These are phyloP conservation scores for Alternaria rosae DNA, from an alignment of 2,329 filamentous ascomycete genomes.

Conservation along the genomic window DNA sequence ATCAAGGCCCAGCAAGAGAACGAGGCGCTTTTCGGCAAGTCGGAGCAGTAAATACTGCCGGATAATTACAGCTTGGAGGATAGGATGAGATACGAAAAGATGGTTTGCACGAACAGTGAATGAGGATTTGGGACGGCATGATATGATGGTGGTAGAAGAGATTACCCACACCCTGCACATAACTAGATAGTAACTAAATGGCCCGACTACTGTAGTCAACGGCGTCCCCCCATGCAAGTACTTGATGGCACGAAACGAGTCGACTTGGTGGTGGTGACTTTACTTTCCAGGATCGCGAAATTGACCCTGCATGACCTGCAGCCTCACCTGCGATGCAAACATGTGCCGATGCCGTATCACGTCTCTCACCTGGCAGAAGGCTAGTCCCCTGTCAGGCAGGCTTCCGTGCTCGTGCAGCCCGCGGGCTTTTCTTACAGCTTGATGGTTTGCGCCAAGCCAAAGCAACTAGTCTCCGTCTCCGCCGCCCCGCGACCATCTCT, in stretches of 20 bases:
- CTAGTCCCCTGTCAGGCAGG: constrained; percentile 8
- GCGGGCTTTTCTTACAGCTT: constrained; percentile 10
- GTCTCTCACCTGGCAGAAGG: not conserved
- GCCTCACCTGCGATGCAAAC: not conserved
- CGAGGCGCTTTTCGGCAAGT: constrained; percentile 75
- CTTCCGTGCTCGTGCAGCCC: constrained; percentile 7
- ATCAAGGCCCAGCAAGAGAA: constrained; percentile 97
- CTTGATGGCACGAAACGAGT: not conserved
- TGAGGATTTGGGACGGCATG: constrained; percentile 35
- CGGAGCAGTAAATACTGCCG: constrained; percentile 52
- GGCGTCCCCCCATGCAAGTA: constrained; percentile 20
- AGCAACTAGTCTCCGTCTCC: constrained; percentile 14
- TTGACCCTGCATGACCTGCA: not conserved
- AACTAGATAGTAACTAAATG: constrained; percentile 45
- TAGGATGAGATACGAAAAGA: constrained; percentile 16
- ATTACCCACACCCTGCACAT: constrained; percentile 44
- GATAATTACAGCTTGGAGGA: constrained; percentile 16
- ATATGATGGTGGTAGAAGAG: constrained; percentile 39
- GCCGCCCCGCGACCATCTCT: constrained; percentile 20
- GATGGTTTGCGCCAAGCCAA: constrained; percentile 25
- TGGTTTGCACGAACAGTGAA: constrained; percentile 40
- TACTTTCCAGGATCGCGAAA: not conserved
- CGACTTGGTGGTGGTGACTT: not conserved
- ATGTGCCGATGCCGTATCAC: not conserved
- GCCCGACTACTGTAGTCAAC: constrained; percentile 32